phyloP scores from a whole-genome alignment of 1,284 basidiomycete genomes.

The Ustilago tritici region DNA sequence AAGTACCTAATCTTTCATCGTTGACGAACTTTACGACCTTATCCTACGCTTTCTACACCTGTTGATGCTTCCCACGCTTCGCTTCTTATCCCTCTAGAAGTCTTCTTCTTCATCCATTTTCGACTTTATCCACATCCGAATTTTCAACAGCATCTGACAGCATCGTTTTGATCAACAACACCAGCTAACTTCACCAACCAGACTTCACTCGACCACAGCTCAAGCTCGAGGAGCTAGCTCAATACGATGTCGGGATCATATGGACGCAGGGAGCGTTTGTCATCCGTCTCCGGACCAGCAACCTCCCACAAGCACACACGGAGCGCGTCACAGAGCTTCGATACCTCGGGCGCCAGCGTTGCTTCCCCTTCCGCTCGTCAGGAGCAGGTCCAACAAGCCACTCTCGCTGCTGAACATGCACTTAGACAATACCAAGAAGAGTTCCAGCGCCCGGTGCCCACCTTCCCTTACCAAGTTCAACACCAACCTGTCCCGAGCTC shows the following conservation, averaged over 20 bases:
- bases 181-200: background rate
- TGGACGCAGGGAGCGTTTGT: constrained; percentile 21
- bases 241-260: constrained; percentile 18
- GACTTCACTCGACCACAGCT: background rate
- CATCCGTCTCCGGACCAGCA: constrained; percentile 16
- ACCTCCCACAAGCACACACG: background rate
- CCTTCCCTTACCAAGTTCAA: constrained; percentile 26
- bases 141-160: background rate
- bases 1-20: constrained; percentile 1
- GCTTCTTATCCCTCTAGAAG: background rate
- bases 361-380: constrained; percentile 19
- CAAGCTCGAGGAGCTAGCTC: background rate
- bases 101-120: background rate
- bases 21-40: constrained; percentile 31
- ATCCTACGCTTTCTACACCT: constrained; percentile 13
- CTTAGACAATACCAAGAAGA: constrained; percentile 31
- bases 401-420: constrained; percentile 23
- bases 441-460: constrained; percentile 7
- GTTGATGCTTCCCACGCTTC: background rate
- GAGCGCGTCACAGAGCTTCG: background rate
- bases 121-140: background rate
- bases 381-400: constrained; percentile 27
- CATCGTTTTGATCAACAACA: background rate
- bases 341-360: constrained; percentile 1
- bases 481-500: constrained; percentile 15